phyloP scores from a whole-genome alignment of 441 rosid genomes.

The Populus hybrid region DNA sequence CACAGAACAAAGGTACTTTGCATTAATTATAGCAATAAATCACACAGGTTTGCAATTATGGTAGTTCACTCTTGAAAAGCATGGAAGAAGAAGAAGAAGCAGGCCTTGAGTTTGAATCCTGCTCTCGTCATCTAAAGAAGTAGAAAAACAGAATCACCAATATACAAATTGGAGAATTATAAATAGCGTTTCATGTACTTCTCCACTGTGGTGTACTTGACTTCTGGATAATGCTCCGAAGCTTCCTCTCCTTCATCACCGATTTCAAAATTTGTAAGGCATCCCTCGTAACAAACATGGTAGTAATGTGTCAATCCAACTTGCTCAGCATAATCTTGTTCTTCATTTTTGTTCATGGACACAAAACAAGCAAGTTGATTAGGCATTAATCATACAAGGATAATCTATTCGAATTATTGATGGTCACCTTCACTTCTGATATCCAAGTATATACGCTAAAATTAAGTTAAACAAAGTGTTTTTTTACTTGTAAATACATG shows the following conservation, averaged over 20 bases:
- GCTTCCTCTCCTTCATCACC: conserved; percentile 44
- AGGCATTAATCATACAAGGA: background rate
- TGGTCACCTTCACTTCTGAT: too few species aligned
- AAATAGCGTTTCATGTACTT: conserved; percentile 40
- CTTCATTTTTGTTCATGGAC: conserved; percentile 10
- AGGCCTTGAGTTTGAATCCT: background rate
- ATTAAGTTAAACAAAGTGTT: too few species aligned
- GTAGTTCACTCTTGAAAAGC: background rate
- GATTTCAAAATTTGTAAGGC: conserved; percentile 44
- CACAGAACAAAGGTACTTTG: background rate
- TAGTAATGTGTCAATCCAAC: conserved; percentile 49
- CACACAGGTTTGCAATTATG: background rate
- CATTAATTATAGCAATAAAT: background rate
- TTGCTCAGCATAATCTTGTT: conserved; percentile 36
- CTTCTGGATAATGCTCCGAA: conserved; percentile 35
- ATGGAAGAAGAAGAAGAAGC: background rate
- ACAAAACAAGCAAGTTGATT: background rate
- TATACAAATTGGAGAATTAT: conserved; percentile 1
- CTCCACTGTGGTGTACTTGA: conserved; percentile 29
- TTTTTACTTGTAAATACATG: background rate
- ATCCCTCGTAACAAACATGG: conserved; percentile 56
- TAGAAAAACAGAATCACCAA: background rate
- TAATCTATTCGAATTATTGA: background rate
- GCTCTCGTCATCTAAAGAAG: background rate
- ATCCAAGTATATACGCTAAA: too few species aligned